Percentiles rank a stretch among this genome's conserved stretches.
These are phyloP conservation scores for Picea engelmannii DNA, from an alignment of 83 land plant genomes.

Conservation along the genomic window DNA sequence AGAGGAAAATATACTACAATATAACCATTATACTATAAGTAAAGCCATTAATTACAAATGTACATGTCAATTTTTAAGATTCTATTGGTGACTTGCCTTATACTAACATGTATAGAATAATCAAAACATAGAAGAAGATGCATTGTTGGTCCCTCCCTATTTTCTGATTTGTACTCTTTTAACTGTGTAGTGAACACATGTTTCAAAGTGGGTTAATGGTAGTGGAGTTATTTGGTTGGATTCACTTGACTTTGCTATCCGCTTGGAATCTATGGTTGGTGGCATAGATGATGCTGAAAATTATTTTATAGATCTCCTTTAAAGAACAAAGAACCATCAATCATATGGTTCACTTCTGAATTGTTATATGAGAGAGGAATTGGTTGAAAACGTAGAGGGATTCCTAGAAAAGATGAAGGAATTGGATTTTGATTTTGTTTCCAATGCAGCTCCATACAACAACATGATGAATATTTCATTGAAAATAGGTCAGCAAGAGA, in stretches of 20 bases:
- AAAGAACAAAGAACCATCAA: conserved; percentile 50
- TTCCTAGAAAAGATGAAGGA: conserved; percentile 73
- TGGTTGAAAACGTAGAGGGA: conserved; percentile 68
- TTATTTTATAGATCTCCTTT: conserved; percentile 58
- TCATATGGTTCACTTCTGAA: conserved; percentile 68
- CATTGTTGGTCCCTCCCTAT: background rate
- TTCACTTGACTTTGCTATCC: conserved; percentile 60
- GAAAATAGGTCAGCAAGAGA: conserved; percentile 47
- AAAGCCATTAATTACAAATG: no score
- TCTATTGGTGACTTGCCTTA: no score
- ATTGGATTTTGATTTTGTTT: conserved; percentile 36
- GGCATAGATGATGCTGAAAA: conserved; percentile 61
- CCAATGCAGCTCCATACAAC: conserved; percentile 56
- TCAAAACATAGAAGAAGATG: no score
- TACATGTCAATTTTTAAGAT: no score
- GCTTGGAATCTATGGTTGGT: conserved; percentile 57
- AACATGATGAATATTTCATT: conserved; percentile 74
- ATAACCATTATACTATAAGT: no score
- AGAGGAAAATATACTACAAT: no score
- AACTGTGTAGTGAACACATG: conserved; percentile 26
- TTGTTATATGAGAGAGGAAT: conserved; percentile 63
- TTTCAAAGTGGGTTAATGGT: conserved; percentile 44
- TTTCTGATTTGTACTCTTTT: background rate
- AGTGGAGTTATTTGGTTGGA: conserved; percentile 50
- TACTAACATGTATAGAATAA: no score